These are phyloP conservation scores for Cydonia oblonga DNA, from an alignment of 331 rosid species.

Conservation along the genomic window DNA sequence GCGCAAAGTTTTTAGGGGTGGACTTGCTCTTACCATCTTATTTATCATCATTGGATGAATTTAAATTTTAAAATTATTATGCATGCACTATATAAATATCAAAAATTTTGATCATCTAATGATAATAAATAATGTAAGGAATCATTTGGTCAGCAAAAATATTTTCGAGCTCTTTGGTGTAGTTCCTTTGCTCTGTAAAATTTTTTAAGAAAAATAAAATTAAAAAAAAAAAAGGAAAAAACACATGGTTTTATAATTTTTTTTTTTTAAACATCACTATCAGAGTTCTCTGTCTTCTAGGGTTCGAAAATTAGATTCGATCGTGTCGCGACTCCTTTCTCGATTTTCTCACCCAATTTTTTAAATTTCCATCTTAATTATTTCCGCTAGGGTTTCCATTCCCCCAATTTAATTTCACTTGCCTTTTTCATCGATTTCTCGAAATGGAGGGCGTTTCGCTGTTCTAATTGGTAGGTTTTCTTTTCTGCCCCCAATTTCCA, in stretches of 20 bases:
- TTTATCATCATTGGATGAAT: too few species aligned
- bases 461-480: slow-evolving; percentile 28
- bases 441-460: slow-evolving; percentile 24
- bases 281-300: slow-evolving; percentile 35
- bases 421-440: slow-evolving; percentile 18
- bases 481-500: slow-evolving; percentile 19
- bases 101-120: too few species aligned
- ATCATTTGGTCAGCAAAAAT: too few species aligned
- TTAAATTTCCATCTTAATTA: not conserved
- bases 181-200: too few species aligned
- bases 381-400: slow-evolving; percentile 47
- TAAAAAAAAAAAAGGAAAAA: not conserved
- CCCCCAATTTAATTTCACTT: not conserved
- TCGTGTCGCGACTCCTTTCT: slow-evolving; percentile 38
- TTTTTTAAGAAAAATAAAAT: too few species aligned
- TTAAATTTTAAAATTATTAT: too few species aligned
- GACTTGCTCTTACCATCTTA: too few species aligned
- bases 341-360: slow-evolving; percentile 45
- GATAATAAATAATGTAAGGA: too few species aligned
- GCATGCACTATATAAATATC: too few species aligned
- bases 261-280: slow-evolving; percentile 30
- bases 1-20: too few species aligned
- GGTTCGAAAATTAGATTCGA: slow-evolving; percentile 54
- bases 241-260: not conserved
- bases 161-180: too few species aligned